Base-by-base conservation (phyloP, 2,329 filamentous ascomycete genomes). In the Botryotinia narcissicola region DNA sequence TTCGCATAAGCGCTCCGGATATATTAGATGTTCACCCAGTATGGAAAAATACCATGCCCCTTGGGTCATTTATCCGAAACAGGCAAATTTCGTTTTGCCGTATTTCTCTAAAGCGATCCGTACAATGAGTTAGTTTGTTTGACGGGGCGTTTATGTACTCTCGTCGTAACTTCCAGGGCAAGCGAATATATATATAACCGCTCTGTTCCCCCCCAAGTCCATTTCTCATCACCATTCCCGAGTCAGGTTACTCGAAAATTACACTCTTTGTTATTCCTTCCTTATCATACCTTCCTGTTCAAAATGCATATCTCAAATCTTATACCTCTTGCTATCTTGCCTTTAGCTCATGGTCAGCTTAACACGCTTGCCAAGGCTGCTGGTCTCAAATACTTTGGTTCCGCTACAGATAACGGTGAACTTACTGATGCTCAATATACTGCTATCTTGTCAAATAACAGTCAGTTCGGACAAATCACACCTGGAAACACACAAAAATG, bases 401-500 rank as follows among this genome's bases (percentile, higher is more conserved):
- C 89, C 2, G 89, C 90, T 1, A 88, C 89, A 62, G 88, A 92
- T 79, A 87, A 86, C 4, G 78, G 81, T 4, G 86, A 88, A 76
- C 80, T 88, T 42, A 83, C 82, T 6, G 76, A 79, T 80, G 79
- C 82, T 20, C 78, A 84, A 42, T 93, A 92, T 80, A 82, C 85
- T 32, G 80, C 82, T 32, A 87, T 91, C 75, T 83, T 91, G 62
- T 85, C 84, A 74, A 83, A 90, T 79, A 82, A 79, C 12, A 82
- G 83, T 61, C 87, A 91, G 78, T 92, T 92, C 77, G 90, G 90
- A 25, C 87, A 90, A 80, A 85, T 91, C 40, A 91, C 90, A 0
- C 88, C 89, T 0, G 88, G 87, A 67, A 92, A 92, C 79, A 85
- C 86, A 4, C 87, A 89, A 80, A 88, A 89, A 84, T 93, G 89